Conservation (phyloP, 2,329 filamentous ascomycete species). For the Clonostachys byssicola region DNA sequence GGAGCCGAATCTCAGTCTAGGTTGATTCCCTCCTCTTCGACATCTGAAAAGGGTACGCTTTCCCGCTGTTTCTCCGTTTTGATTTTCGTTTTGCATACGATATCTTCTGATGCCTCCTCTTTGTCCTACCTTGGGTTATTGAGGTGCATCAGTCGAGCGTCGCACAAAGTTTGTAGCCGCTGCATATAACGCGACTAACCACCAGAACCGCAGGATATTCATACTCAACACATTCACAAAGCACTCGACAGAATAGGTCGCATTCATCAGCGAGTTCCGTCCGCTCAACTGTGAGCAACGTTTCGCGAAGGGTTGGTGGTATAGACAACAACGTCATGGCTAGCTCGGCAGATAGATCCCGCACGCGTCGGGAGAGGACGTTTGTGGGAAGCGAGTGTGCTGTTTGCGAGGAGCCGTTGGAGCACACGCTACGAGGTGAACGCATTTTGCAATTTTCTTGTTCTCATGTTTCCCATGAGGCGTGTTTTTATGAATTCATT, state of each 20-base stretch:
- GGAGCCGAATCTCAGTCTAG: neutral
- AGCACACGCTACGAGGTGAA: slow-evolving; percentile 92
- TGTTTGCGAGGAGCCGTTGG: slow-evolving; percentile 93
- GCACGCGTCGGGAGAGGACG: slow-evolving; percentile 82
- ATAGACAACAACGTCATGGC: slow-evolving; percentile 38
- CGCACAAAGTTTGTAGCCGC: too few relatives aligned
- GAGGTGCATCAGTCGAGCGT: too few relatives aligned
- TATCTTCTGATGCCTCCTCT: too few relatives aligned
- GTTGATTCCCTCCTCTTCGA: too few relatives aligned
- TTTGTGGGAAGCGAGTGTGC: slow-evolving; percentile 94
- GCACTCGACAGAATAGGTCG: slow-evolving; percentile 7
- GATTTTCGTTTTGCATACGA: too few relatives aligned
- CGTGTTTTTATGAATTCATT: slow-evolving; percentile 98
- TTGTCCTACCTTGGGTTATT: too few relatives aligned
- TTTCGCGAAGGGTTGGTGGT: slow-evolving; percentile 26
- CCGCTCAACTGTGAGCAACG: slow-evolving; percentile 20
- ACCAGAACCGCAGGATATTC: too few relatives aligned
- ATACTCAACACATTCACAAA: too few relatives aligned
- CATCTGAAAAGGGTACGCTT: too few relatives aligned
- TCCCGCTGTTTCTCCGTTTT: too few relatives aligned
- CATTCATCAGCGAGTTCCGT: slow-evolving; percentile 24
- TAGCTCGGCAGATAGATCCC: slow-evolving; percentile 61
- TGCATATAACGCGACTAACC: too few relatives aligned
- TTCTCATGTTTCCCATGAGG: slow-evolving; percentile 94
- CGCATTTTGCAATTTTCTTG: slow-evolving; percentile 94